These are phyloP conservation scores for Trypanosoma rangeli DNA, from an alignment of 208 protist genomes.

Conservation along the genomic window DNA sequence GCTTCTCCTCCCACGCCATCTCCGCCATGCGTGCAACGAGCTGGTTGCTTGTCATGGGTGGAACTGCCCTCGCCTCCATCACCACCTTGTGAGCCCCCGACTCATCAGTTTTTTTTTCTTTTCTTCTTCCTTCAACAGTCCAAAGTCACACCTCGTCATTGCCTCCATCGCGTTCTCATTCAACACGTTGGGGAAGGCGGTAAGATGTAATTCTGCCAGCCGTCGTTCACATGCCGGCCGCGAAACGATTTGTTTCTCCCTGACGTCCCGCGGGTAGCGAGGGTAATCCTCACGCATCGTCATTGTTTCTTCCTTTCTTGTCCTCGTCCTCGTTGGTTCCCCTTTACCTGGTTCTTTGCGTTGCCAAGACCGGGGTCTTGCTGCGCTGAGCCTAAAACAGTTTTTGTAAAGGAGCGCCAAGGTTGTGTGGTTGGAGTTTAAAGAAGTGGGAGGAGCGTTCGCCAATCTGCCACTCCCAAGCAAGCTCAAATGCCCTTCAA, in stretches of 20 bases:
- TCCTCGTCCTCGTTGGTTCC: neutral
- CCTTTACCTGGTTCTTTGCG: neutral
- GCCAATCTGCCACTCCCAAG: too few species aligned
- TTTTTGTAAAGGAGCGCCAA: too few species aligned
- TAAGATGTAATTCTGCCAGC: slow-evolving; percentile 72
- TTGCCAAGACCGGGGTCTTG: too few species aligned
- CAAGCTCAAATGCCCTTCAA: too few species aligned
- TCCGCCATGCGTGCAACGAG: slow-evolving; percentile 39
- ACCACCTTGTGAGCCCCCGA: neutral
- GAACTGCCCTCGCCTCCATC: slow-evolving; percentile 21
- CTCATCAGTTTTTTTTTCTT: slow-evolving; percentile 40
- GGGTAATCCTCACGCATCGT: slow-evolving; percentile 23
- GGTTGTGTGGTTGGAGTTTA: too few species aligned
- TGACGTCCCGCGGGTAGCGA: slow-evolving; percentile 23
- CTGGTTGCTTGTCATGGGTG: slow-evolving; percentile 64
- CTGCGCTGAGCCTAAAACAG: too few species aligned
- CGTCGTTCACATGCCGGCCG: slow-evolving; percentile 24
- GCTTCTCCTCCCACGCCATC: slow-evolving; percentile 38
- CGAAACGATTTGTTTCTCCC: slow-evolving; percentile 22
- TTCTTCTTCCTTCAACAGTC: neutral
- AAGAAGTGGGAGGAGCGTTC: too few species aligned
- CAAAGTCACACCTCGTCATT: neutral
- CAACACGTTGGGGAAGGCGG: slow-evolving; percentile 61
- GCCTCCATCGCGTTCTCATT: slow-evolving; percentile 35
- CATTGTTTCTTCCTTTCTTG: neutral